Conservation (phyloP, 768 basidiomycete genomes). For the Infundibulicybe gibba region DNA sequence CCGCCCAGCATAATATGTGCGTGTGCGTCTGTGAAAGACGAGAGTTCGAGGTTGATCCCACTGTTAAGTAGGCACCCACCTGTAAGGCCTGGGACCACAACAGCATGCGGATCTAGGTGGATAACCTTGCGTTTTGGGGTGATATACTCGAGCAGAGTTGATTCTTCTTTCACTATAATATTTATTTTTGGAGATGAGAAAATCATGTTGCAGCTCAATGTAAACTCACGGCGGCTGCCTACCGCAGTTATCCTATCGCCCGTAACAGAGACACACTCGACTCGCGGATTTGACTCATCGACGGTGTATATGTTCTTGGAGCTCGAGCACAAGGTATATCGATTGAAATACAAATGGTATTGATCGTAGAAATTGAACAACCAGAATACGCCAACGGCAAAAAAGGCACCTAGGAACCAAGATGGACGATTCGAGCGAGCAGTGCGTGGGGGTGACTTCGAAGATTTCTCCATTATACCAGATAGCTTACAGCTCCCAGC, state of each 20-base stretch:
- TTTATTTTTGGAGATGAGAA: too few relatives aligned
- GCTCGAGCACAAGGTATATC: conserved; percentile 59
- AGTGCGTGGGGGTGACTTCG: neutral
- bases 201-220: too few relatives aligned
- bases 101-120: conserved; percentile 23
- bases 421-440: neutral
- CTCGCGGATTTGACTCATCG: conserved; percentile 43
- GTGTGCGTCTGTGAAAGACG: conserved; percentile 58
- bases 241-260: conserved; percentile 10
- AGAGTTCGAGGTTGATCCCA: neutral
- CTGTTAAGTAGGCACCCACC: conserved; percentile 34
- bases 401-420: conserved; percentile 8
- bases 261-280: conserved; percentile 59
- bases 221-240: too few relatives aligned
- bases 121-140: conserved; percentile 4
- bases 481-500: too few relatives aligned
- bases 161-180: too few relatives aligned
- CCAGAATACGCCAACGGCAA: conserved; percentile 9
- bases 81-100: conserved; percentile 71
- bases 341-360: conserved; percentile 3
- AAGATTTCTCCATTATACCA: too few relatives aligned
- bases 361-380: conserved; percentile 26
- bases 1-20: conserved; percentile 78
- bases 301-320: conserved; percentile 66
- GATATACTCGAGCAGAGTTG: too few relatives aligned